Evolutionary conservation across 495 filamentous ascomycete genomes (phyloP), one percentile per base, ranked within the genome.

Genomic region (Penicillium angulare): DNA sequence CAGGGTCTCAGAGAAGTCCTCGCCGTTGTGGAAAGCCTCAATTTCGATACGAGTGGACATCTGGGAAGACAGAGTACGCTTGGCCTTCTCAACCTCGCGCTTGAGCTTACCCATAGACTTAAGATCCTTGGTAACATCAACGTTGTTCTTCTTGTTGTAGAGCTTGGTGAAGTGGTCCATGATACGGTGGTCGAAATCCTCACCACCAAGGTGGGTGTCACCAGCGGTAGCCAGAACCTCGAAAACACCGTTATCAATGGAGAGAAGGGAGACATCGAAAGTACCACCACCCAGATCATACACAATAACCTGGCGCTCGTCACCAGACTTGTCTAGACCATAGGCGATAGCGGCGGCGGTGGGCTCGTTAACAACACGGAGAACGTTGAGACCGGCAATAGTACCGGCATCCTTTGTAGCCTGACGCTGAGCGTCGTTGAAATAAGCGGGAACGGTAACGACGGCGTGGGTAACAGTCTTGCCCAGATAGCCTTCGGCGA

Each of bases 51-150:
- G 89, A 59, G 92, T 93, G 55, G 91, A 93, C 90, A 93, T 97
- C 79, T 96, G 91, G 64, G 90, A 95, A 67, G 95, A 97, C 42
- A 99, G 86, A 57, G 92, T 97, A 67, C 95, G 89, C 88, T 99
- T 99, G 74, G 95, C 95, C 84, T 97, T 97, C 80, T 99, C 93
- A 63, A 96, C 93, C 74, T 97, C 95, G 60, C 95, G 93, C 90
- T 97, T 97, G 58, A 99, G 85, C 77, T 97, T 97, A 77, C 93
- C 92, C 93, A 99, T 97, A 47, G 93, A 86, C 89, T 97, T 97
- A 48, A 87, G 76, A 61, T 97, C 91, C 80, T 92, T 96, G 78
- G 85, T 85, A 66, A 99, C 86, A 65, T 97, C 88, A 53, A 89
- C 88, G 56, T 78, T 73, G 80, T 97, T 83, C 84, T 97, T 93